A percentile compares a stretch with the other conserved stretches of the same genome.
These are phyloP conservation scores for Rhododendron griersonianum DNA, from an alignment of 148 eudicot genomes.

Conservation along the genomic window DNA sequence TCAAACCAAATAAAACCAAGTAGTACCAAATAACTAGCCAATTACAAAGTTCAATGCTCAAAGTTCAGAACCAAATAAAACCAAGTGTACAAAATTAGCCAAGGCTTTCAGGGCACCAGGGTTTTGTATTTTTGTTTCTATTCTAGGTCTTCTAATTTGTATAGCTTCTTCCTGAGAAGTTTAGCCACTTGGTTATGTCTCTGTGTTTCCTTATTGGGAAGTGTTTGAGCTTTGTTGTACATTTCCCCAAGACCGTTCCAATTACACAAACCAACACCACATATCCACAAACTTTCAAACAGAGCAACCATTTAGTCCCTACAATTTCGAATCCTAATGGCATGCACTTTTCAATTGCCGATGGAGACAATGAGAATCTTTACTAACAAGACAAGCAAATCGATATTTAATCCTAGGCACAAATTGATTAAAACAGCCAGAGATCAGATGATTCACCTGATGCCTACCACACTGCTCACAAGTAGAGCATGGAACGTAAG, in stretches of 20 bases:
- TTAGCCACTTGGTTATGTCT: background rate
- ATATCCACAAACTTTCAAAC: background rate
- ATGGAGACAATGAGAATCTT: background rate
- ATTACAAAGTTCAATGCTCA: background rate
- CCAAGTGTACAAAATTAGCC: background rate
- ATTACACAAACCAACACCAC: background rate
- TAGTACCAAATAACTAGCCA: background rate
- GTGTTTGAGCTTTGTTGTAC: background rate
- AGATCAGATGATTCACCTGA: conserved; percentile 43
- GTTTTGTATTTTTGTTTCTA: background rate
- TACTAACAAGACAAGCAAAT: background rate
- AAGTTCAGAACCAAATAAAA: background rate
- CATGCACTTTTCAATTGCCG: background rate
- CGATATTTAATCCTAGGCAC: background rate
- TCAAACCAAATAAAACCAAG: background rate
- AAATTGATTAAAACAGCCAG: background rate
- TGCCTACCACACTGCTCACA: conserved; percentile 93
- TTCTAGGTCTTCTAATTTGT: background rate
- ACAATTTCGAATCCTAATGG: background rate
- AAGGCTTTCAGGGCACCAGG: background rate
- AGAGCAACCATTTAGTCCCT: background rate
- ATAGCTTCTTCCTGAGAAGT: background rate
- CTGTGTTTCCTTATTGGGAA: background rate
- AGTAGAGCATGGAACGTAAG: conserved; percentile 89
- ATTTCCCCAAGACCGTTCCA: background rate